Evolutionary conservation across 495 filamentous ascomycete species (phyloP).

Genomic region (Talaromyces thailandensis): DNA sequence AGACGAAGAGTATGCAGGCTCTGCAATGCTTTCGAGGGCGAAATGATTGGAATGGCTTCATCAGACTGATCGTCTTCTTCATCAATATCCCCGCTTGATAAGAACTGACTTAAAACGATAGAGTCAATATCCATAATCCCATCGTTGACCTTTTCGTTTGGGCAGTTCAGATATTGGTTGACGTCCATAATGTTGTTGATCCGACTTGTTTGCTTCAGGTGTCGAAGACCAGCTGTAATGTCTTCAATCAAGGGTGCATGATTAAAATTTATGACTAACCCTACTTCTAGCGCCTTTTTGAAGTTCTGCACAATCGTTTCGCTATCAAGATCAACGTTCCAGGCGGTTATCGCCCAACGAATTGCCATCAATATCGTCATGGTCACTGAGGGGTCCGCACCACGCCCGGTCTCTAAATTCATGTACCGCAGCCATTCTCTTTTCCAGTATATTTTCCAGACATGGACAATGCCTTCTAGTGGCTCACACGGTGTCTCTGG

Average conservation of each 20-base stretch:
- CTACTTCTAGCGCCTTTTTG: slow-evolving; percentile 9
- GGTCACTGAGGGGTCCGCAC: slow-evolving; percentile 8
- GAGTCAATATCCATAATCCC: slow-evolving; percentile 4
- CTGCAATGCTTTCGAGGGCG: slow-evolving; percentile 8
- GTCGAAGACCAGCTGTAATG: slow-evolving; percentile 2
- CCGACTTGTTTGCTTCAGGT: not conserved
- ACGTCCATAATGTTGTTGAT: slow-evolving; percentile 8
- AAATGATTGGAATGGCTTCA: not conserved
- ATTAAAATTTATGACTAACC: not conserved
- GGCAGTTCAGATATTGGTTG: slow-evolving; percentile 6
- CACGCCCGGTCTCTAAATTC: slow-evolving; percentile 6
- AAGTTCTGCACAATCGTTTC: slow-evolving; percentile 13
- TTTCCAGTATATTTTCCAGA: slow-evolving; percentile 18
- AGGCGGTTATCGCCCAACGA: slow-evolving; percentile 11
- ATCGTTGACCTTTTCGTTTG: slow-evolving; percentile 11
- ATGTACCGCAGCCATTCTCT: slow-evolving; percentile 16
- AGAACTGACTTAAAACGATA: slow-evolving; percentile 5
- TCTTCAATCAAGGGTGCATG: not conserved
- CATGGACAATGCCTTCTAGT: slow-evolving; percentile 22
- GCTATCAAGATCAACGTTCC: slow-evolving; percentile 7
- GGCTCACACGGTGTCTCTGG: slow-evolving; percentile 18
- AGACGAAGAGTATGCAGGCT: slow-evolving; percentile 7
- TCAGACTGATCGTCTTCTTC: slow-evolving; percentile 9
- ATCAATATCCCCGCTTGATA: slow-evolving; percentile 10
- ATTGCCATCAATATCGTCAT: slow-evolving; percentile 15